Base-by-base conservation (phyloP, 257 asterid genomes). In the Rauvolfia tetraphylla region DNA sequence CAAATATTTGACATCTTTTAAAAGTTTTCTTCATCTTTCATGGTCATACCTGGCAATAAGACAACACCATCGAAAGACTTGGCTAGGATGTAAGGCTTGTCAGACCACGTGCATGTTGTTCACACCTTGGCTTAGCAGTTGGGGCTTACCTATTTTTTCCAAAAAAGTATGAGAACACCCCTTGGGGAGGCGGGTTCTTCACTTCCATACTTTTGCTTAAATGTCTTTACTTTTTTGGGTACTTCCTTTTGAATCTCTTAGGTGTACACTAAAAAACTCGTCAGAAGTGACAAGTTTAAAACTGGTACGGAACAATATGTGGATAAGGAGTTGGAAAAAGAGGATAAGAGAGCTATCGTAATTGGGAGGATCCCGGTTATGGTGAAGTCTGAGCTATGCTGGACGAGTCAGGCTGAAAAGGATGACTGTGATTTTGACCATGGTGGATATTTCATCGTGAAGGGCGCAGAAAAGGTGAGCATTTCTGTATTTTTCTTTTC, bases 381-480 rank as follows among this genome's bases (percentile, higher is more conserved):
- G 99, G 98, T 92, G 69, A 89, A 85, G 59, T 95, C 98, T 23
- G 93, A 88, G 57, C 68, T 88, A 42, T 95, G 98, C 84, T 85
- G 91, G 95, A 88, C 82, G 97, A 88, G 75, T 31, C 79, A 59
- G 67, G 65, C 6, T 1, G 88, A 88, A 63, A 84, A 89, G 84
- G 80, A 33, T 79, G 98, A 95, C 41, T 95, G 98, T 74, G 96
- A 90, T 20, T 91, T 91, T 76, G 99, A 92, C 56, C 85, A 91
- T 42, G 99, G 99, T 68, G 99, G 99, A 41, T 95, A 92, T 80
- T 95, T 95, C 70, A 82, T 95, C 20, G 85, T 95, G 82, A 95
- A 95, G 87, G 99, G 99, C 62, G 98, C 98, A 34, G 98, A 92
- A 84, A 95, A 95, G 98, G 99, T 95, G 71, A 79, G 83, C 58